Base-by-base conservation (phyloP, 306 rosid genomes). In the Neltuma alba region DNA sequence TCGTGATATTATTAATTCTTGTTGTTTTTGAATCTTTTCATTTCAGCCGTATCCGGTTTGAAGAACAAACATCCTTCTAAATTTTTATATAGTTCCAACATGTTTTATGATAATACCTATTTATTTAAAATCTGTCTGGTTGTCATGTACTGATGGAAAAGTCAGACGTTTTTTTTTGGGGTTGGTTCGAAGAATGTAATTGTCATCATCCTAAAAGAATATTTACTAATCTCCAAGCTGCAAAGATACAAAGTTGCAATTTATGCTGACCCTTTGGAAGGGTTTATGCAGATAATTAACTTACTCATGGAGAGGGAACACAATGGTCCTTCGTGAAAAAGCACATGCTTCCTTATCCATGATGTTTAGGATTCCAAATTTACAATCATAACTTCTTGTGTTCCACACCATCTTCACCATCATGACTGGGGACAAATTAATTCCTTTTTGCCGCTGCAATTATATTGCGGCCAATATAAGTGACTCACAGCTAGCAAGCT, bases 361-460 rank as follows among this genome's bases (percentile, higher is more conserved):
- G 73, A 45, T 68, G 40, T 88, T 63, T 88, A 85, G 89, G 88
- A 88, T 88, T 69, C 74, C 74, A 69, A 69, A 12, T 78, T 72
- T 62, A 69, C 84, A 85, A 86, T 78, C 82, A 89, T 78, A 67
- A 61, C 87, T 82, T 76, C 37, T 76, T 74, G 72, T 76, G 81
- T 64, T 77, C 66, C 82, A 74, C 62, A 50, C 75, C 81, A 64
- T 83, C 80, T 83, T 85, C 64, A 57, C 75, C 79, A 67, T 64
- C 71, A 55, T 72, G 80, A 88, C 85, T 86, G 90, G 84, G 75
- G 84, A 90, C 92, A 79, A 31, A 63, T 77, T 81, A 57, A 90
- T 84, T 86, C 21, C 80, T 65, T 45, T 69, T 31, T 48, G 70
- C 86, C 37, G 14, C 42, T 70, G 84, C 85, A 80, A 84, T 87